Base-by-base conservation (phyloP, 176 grass and related monocot species). In the Chloris gayana region DNA sequence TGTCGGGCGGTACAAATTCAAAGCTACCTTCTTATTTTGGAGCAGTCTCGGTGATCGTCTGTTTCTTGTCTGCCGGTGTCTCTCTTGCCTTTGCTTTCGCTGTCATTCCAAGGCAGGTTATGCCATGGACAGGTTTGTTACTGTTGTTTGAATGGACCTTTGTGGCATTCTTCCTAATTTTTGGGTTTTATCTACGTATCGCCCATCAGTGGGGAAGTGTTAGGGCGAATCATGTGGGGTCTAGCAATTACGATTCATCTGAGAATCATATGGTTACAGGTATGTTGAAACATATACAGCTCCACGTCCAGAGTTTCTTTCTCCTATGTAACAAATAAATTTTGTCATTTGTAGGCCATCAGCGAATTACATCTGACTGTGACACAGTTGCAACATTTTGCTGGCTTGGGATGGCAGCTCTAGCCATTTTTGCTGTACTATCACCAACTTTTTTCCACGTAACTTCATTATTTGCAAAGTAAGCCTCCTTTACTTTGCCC, bases 391-490 rank as follows among this genome's bases (percentile, higher is more conserved):
- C 81, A 35, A 82, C 70, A 72, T 82, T 89, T 70, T 95, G 91
- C 87, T 94, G 95, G 90, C 75, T 69, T 45, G 82, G 81, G 47
- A 93, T 98, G 90, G 86, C 95, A 44, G 39, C 83, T 66, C 84
- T 98, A 75, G 90, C 88, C 75, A 75, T 89, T 45, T 25, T 87
- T 69, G 62, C 84, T 47, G 92, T 91, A 62, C 83, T 90, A 54
- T 78, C 66, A 67, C 92, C 92, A 67, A 90, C 76, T 67, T 64
- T 93, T 19, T 78, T 98, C 54, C 92, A 90, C 44, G 77, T 98
- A 75, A 92, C 95, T 69, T 84, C 92, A 44, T 85, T 98, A 24
- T 98, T 98, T 80, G 69, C 88, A 35, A 98, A 93, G 95, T 97
- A 90, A 79, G 86, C 21, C 70, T 34, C 22, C 45, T 17, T 50